Conservation (phyloP, 768 basidiomycete species). For the Wakefieldia striispora region DNA sequence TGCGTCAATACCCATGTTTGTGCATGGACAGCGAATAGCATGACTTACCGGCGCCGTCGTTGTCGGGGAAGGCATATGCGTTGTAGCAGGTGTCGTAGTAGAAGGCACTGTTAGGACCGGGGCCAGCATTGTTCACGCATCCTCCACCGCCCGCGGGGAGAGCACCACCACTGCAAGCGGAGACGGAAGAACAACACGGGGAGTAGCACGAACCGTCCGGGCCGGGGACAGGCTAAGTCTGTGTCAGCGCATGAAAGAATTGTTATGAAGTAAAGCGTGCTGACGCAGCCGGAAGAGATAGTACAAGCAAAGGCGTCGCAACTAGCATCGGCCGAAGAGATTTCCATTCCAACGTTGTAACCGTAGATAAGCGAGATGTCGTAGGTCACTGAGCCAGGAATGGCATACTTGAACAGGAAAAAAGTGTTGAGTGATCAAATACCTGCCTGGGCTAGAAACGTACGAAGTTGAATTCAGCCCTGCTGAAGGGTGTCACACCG, state of each 20-base stretch:
- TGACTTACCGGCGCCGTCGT: slow-evolving; percentile 28
- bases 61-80: slow-evolving; percentile 34
- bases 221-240: slow-evolving; percentile 27
- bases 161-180: slow-evolving; percentile 28
- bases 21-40: background rate
- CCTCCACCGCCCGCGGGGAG: slow-evolving; percentile 28
- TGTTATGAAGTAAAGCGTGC: background rate
- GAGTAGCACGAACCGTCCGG: slow-evolving; percentile 27
- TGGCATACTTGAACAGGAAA: slow-evolving; percentile 14
- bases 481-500: slow-evolving; percentile 31
- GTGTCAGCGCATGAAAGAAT: slow-evolving; percentile 1
- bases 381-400: slow-evolving; percentile 29
- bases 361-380: slow-evolving; percentile 35
- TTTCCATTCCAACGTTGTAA: slow-evolving; percentile 35
- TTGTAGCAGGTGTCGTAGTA: slow-evolving; percentile 28
- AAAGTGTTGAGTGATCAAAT: background rate
- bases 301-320: slow-evolving; percentile 34
- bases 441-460: background rate
- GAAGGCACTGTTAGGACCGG: slow-evolving; percentile 31
- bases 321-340: slow-evolving; percentile 23
- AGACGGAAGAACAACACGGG: slow-evolving; percentile 28
- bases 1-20: background rate
- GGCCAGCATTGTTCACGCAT: slow-evolving; percentile 26
- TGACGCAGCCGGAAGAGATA: slow-evolving; percentile 30
- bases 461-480: slow-evolving; percentile 35